A percentile compares a stretch with the other conserved stretches of the same genome.
Evolutionary conservation across 1,284 basidiomycete genomes (phyloP).

Genomic region (Fistulina hepatica): DNA sequence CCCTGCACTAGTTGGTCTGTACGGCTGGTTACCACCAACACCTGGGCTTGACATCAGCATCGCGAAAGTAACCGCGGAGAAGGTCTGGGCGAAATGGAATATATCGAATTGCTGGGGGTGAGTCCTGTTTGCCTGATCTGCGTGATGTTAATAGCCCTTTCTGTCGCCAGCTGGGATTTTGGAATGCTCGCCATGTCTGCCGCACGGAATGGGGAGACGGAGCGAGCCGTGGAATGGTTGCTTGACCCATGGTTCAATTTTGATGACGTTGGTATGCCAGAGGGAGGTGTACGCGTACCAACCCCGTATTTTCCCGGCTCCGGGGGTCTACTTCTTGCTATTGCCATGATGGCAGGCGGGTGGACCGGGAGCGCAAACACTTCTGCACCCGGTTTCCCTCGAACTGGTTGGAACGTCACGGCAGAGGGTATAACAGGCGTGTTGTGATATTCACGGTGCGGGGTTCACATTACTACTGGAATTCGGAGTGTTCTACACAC

Average conservation of each 20-base stretch:
- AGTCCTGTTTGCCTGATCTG: slow-evolving; percentile 13
- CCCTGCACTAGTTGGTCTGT: slow-evolving; percentile 43
- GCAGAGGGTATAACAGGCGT: slow-evolving; percentile 34
- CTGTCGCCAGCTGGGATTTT: slow-evolving; percentile 41
- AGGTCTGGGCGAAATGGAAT: slow-evolving; percentile 46
- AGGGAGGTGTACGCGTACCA: slow-evolving; percentile 45
- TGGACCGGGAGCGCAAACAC: slow-evolving; percentile 37
- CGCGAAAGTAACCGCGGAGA: slow-evolving; percentile 40
- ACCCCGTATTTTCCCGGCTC: slow-evolving; percentile 53
- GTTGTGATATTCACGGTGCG: slow-evolving; percentile 22
- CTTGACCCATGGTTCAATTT: slow-evolving; percentile 44
- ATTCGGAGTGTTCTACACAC: too few relatives aligned
- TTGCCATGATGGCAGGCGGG: slow-evolving; percentile 47
- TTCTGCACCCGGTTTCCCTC: slow-evolving; percentile 39
- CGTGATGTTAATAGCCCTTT: not conserved
- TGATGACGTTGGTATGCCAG: slow-evolving; percentile 50
- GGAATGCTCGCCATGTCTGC: slow-evolving; percentile 54
- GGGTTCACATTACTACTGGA: too few relatives aligned
- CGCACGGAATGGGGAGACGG: slow-evolving; percentile 38
- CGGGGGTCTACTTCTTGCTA: slow-evolving; percentile 38
- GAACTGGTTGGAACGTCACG: slow-evolving; percentile 33
- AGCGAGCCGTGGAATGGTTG: slow-evolving; percentile 44
- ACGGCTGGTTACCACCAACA: slow-evolving; percentile 48
- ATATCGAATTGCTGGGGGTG: slow-evolving; percentile 45
- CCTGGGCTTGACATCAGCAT: slow-evolving; percentile 34